Base-by-base conservation (phyloP, 164 flowering plant species). In the Platanus orientalis region DNA sequence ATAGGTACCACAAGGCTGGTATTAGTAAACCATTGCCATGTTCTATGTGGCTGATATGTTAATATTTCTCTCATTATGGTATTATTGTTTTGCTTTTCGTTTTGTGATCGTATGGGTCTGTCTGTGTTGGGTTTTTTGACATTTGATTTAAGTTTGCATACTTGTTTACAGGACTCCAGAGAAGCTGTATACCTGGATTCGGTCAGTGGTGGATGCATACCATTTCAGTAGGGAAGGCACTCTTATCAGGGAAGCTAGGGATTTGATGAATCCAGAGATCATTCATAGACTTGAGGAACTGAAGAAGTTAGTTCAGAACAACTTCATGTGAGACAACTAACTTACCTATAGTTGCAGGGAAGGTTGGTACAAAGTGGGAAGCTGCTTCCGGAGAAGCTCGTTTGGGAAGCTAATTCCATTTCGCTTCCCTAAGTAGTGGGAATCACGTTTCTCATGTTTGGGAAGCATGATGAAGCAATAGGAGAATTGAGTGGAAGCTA, bases 211-310 rank as follows among this genome's bases (percentile, higher is more conserved):
- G 57, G 80, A 84, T 67, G 94, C 94, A 50, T 90, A 80, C 71
- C 69, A 81, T 73, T 76, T 66, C 56, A 83, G 88, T 72, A 69
- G 64, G 55, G 83, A 80, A 75, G 89, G 81, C 40, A 81, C 79
- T 36, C 79, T 88, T 45, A 63, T 88, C 26, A 67, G 75, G 40
- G 86, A 88, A 66, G 92, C 85, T 6, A 84, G 79, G 71, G 90
- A 84, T 64, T 54, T 84, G 63, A 69, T 86, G 89, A 80, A 76
- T 63, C 88, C 89, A 34, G 70, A 68, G 61, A 61, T 79, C 60
- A 81, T 86, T 39, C 50, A 62, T 42, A 83, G 64, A 60, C 54
- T 83, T 29, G 88, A 79, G 76, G 83, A 78, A 39, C 71, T 88
- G 56, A 78, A 69, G 71, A 74, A 66, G 67, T 34, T 88, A 24